Conservation (phyloP, 768 basidiomycete species). For the Pulveroboletus sp. region DNA sequence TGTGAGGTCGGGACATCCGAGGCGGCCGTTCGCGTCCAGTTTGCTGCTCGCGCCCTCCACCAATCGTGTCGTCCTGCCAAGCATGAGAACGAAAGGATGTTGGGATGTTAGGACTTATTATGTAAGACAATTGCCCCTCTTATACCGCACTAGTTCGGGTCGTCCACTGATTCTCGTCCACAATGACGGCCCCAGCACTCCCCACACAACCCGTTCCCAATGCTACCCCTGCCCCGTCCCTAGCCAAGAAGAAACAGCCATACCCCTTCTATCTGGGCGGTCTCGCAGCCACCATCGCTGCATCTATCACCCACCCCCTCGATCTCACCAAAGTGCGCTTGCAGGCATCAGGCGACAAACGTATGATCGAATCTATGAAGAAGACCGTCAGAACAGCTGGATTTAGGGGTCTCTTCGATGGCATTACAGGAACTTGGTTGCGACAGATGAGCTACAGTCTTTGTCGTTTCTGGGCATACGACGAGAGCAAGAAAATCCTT, state of each 20-base stretch:
- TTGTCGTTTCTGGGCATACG: conserved; percentile 92
- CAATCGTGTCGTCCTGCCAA: no score
- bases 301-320: conserved; percentile 83
- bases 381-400: conserved; percentile 83
- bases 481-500: conserved; percentile 80
- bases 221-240: conserved; percentile 3
- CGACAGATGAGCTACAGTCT: conserved; percentile 91
- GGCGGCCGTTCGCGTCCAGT: neutral
- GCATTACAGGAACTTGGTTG: conserved; percentile 84
- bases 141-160: conserved; percentile 7
- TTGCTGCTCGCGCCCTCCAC: neutral
- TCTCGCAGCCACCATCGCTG: conserved; percentile 82
- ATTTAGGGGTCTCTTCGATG: conserved; percentile 70
- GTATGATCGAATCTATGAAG: conserved; percentile 77
- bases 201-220: conserved; percentile 8
- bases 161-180: neutral
- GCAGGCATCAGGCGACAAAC: conserved; percentile 88
- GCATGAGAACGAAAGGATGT: no score
- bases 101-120: conserved; percentile 1
- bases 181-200: conserved; percentile 15
- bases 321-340: conserved; percentile 90
- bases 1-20: neutral
- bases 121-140: conserved; percentile 7
- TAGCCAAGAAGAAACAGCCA: conserved; percentile 51
- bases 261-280: conserved; percentile 88